A percentile compares a stretch with the other conserved stretches of the same genome.
Conservation (phyloP, 2,329 filamentous ascomycete genomes). For the Alternaria sp. region DNA sequence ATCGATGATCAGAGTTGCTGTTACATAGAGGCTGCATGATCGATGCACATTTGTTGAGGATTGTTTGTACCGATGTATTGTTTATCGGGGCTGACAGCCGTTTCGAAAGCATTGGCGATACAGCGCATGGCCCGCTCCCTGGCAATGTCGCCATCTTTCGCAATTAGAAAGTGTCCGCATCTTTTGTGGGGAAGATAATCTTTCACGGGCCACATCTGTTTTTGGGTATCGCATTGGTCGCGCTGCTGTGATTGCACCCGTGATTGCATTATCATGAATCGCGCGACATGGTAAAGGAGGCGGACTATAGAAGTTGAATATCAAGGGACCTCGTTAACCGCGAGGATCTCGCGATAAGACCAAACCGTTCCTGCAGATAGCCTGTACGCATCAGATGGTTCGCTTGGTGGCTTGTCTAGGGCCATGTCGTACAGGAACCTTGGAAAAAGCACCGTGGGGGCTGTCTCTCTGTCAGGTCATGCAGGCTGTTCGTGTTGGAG, state of each 20-base stretch:
- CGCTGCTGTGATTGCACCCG: constrained; percentile 9
- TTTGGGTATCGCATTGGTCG: constrained; percentile 22
- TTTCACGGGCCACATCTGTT: constrained; percentile 23
- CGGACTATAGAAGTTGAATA: constrained; percentile 12
- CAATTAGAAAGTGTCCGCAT: constrained; percentile 33
- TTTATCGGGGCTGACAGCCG: constrained; percentile 13
- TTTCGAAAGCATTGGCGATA: constrained; percentile 8
- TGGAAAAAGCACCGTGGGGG: constrained; percentile 44
- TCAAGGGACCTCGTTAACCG: constrained; percentile 18
- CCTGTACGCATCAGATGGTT: constrained; percentile 30
- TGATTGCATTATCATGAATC: constrained; percentile 18
- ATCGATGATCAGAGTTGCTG: constrained; percentile 1
- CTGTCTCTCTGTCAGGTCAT: constrained; percentile 20
- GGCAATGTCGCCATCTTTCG: constrained; percentile 33
- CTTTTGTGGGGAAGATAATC: constrained; percentile 34
- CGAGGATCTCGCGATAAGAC: constrained; percentile 22
- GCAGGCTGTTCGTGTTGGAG: constrained; percentile 22
- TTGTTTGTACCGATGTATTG: background rate
- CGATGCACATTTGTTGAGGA: constrained; percentile 4
- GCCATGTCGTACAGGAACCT: constrained; percentile 23
- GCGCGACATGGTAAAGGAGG: constrained; percentile 14
- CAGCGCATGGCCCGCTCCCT: constrained; percentile 26
- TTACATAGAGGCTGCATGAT: background rate
- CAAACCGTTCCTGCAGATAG: constrained; percentile 37
- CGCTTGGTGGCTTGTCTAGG: constrained; percentile 17